A percentile compares a stretch with the other conserved stretches of the same genome.
These are phyloP conservation scores for Rhodamnia rubescens DNA, from an alignment of 345 rosid genomes.

Conservation along the genomic window DNA sequence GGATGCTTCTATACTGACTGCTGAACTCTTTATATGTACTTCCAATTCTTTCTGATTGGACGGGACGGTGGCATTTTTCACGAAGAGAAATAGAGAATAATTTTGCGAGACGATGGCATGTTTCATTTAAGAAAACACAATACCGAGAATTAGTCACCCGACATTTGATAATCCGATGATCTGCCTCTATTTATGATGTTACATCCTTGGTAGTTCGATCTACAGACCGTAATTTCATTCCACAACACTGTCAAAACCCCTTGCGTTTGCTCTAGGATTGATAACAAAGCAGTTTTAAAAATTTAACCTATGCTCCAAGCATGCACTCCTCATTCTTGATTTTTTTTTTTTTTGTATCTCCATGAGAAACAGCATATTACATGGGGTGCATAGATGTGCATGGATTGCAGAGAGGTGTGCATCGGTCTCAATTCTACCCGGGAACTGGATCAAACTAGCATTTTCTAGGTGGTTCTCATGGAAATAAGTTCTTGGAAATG, in stretches of 20 bases:
- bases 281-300: neutral
- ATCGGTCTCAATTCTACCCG: rapidly evolving
- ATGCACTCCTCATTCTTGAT: rapidly evolving
- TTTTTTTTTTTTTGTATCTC: neutral
- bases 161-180: neutral
- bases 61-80: neutral
- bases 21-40: neutral
- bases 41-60: neutral
- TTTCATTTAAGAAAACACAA: neutral
- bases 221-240: neutral
- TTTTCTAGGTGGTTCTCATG: rapidly evolving
- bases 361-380: neutral
- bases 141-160: neutral
- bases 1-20: neutral
- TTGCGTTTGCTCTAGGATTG: neutral
- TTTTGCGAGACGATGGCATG: neutral
- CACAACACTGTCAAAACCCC: rapidly evolving
- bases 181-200: rapidly evolving
- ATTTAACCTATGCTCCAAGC: neutral
- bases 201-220: neutral
- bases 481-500: rapidly evolving
- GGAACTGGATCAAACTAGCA: rapidly evolving
- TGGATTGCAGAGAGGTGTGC: rapidly evolving
- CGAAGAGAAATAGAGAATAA: neutral
- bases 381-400: too few relatives aligned